Percentiles rank a stretch among this genome's conserved stretches.
Conservation (phyloP, 192 early-diverging fungal genomes). For the Pilaira anomala region DNA sequence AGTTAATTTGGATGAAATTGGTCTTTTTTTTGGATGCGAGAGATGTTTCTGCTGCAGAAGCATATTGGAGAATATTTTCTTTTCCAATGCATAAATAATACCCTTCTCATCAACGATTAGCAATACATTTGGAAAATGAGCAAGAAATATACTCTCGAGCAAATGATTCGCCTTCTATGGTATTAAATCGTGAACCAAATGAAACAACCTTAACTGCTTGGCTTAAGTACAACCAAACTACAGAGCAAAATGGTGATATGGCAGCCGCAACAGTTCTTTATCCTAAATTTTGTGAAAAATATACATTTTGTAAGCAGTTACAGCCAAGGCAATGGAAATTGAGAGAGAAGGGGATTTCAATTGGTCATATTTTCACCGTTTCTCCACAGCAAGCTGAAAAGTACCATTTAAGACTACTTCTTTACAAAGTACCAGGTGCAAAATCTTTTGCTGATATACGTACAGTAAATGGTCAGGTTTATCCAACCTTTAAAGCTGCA, state of each 20-base stretch:
- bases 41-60: constrained; percentile 27
- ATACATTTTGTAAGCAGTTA: neutral
- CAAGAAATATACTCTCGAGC: neutral
- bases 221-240: neutral
- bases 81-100: constrained; percentile 30
- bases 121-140: constrained; percentile 20
- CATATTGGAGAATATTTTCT: constrained; percentile 28
- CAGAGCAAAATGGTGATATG: too few species aligned
- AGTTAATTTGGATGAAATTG: constrained; percentile 2
- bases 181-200: neutral
- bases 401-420: neutral
- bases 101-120: constrained; percentile 23
- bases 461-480: neutral
- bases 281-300: neutral
- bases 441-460: neutral
- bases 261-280: neutral
- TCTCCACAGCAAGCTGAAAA: neutral
- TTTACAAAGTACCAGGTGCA: neutral
- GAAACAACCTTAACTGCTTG: neutral
- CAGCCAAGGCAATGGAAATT: neutral
- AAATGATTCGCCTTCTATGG: neutral
- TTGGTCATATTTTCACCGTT: neutral
- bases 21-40: constrained; percentile 2
- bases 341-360: neutral
- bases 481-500: neutral